Conservation (phyloP, 805 yeast genomes). For the Wickerhamomyces mucosus region DNA sequence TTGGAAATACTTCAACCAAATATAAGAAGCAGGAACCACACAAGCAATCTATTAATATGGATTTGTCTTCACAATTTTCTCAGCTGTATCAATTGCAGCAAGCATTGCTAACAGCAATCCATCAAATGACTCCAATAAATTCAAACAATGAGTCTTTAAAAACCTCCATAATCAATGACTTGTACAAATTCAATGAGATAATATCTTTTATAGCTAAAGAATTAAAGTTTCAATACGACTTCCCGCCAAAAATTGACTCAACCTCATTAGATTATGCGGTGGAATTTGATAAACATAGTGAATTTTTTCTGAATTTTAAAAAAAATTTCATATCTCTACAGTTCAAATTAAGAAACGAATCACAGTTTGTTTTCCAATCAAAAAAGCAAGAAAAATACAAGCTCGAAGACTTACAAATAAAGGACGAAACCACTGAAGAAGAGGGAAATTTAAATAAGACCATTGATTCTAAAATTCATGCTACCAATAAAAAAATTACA, state of each 20-base stretch:
- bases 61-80: conserved; percentile 2
- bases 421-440: conserved; percentile 1
- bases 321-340: conserved; percentile 2
- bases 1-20: too few species aligned
- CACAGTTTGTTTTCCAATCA: conserved; percentile 3
- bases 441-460: conserved; percentile 2
- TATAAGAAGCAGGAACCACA: too few species aligned
- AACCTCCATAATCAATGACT: conserved; percentile 7
- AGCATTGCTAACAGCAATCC: conserved; percentile 6
- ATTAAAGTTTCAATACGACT: conserved; percentile 13
- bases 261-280: conserved; percentile 1
- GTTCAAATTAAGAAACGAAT: conserved; percentile 4
- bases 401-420: not conserved
- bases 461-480: conserved; percentile 15
- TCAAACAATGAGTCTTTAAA: conserved; percentile 9
- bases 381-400: conserved; percentile 5
- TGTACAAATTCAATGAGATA: conserved; percentile 10
- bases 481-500: conserved; percentile 19
- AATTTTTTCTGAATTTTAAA: conserved; percentile 11
- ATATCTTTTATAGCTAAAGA: conserved; percentile 7
- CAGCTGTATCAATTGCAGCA: conserved; percentile 4
- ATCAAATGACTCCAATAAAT: conserved; percentile 3
- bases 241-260: not conserved
- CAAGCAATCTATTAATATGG: too few species aligned
- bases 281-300: conserved; percentile 6